Conservation (phyloP, 2,329 filamentous ascomycete species). For the Aspergillus sp. region DNA sequence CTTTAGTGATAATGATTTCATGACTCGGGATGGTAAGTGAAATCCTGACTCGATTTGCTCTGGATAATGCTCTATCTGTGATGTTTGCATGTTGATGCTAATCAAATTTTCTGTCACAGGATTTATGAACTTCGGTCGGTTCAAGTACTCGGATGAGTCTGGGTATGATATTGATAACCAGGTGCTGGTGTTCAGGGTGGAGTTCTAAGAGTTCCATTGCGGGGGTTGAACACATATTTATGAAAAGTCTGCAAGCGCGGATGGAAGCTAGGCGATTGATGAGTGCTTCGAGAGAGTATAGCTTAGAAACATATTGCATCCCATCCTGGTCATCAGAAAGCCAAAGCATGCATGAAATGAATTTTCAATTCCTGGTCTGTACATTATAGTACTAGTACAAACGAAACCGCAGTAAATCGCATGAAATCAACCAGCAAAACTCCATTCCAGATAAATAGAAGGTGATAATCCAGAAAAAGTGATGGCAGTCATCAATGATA, state of each 20-base stretch:
- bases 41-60: not conserved
- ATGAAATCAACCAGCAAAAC: not conserved
- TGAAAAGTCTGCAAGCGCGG: not conserved
- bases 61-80: not conserved
- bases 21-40: slow-evolving; percentile 65
- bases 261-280: no score
- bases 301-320: no score
- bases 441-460: not conserved
- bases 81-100: not conserved
- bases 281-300: no score
- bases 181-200: slow-evolving; percentile 56
- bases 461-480: not conserved
- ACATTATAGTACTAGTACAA: slow-evolving; percentile 2
- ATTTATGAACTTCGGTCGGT: slow-evolving; percentile 57
- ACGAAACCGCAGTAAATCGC: not conserved
- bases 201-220: slow-evolving; percentile 18
- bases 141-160: slow-evolving; percentile 56
- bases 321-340: no score
- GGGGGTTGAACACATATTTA: not conserved
- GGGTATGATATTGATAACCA: slow-evolving; percentile 63
- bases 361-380: not conserved
- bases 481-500: no score
- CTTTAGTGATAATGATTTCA: slow-evolving; percentile 72
- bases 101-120: slow-evolving; percentile 34
- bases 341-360: no score